phyloP scores from a whole-genome alignment of 768 basidiomycete species.

The Lactarius hengduanensis region DNA sequence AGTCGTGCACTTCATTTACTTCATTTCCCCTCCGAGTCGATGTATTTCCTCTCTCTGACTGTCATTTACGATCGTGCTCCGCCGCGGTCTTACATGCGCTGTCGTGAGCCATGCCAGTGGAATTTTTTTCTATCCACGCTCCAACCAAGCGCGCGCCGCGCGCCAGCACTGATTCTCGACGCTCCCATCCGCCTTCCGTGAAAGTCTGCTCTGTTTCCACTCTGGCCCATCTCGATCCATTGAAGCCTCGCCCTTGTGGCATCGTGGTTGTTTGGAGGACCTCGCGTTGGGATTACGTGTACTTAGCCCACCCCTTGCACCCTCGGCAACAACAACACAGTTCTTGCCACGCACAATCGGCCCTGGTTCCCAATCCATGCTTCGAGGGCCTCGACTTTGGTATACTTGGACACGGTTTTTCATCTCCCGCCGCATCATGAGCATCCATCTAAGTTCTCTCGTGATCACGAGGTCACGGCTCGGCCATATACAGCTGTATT shows the following conservation, averaged over 20 bases:
- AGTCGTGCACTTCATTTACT: neutral
- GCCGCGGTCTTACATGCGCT: neutral
- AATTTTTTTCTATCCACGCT: conserved; percentile 6
- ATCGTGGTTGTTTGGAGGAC: conserved; percentile 8
- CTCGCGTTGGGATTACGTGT: conserved; percentile 25
- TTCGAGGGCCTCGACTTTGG: conserved; percentile 29
- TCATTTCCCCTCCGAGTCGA: neutral
- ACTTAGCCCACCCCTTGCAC: conserved; percentile 18
- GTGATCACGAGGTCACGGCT: conserved; percentile 19
- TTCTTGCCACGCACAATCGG: conserved; percentile 20
- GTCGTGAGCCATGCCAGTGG: neutral
- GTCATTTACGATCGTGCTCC: conserved; percentile 2
- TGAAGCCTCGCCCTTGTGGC: conserved; percentile 12
- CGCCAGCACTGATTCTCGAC: neutral
- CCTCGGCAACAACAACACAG: conserved; percentile 16
- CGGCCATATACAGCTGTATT: conserved; percentile 15
- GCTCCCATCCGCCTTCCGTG: conserved; percentile 1
- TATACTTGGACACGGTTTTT: conserved; percentile 26
- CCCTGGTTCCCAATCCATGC: conserved; percentile 24
- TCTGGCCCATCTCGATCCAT: conserved; percentile 8
- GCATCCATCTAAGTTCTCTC: conserved; percentile 11
- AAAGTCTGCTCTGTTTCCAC: conserved; percentile 12
- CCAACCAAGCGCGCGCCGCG: neutral
- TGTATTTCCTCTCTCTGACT: neutral
- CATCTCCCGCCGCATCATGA: conserved; percentile 19